Evolutionary conservation across 768 basidiomycete species (phyloP).

Genomic region (Tricholoma bakamatsutake): DNA sequence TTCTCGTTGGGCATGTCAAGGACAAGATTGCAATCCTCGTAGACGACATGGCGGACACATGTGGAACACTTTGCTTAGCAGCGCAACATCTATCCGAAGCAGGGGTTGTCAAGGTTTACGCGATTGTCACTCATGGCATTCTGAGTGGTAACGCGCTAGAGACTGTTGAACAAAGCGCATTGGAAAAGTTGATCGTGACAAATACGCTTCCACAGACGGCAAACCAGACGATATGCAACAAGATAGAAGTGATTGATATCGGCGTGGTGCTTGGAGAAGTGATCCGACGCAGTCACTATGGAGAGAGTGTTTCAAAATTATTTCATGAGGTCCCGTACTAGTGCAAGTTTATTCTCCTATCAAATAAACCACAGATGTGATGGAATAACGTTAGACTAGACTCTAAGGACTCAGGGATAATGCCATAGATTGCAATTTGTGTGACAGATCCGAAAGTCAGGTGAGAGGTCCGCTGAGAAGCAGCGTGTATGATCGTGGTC

Average conservation of each 20-base stretch:
- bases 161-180: slow-evolving; percentile 60
- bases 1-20: slow-evolving; percentile 89
- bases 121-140: slow-evolving; percentile 95
- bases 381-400: not conserved
- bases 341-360: slow-evolving; percentile 6
- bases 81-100: slow-evolving; percentile 85
- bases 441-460: slow-evolving; percentile 19
- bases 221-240: slow-evolving; percentile 64
- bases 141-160: slow-evolving; percentile 85
- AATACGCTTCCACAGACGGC: slow-evolving; percentile 91
- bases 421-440: no score
- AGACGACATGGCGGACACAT: slow-evolving; percentile 99
- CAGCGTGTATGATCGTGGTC: not conserved
- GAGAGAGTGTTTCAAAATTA: slow-evolving; percentile 87
- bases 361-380: slow-evolving; percentile 6
- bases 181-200: slow-evolving; percentile 96
- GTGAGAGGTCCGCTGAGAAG: slow-evolving; percentile 18
- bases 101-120: slow-evolving; percentile 80
- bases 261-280: slow-evolving; percentile 94
- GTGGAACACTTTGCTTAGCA: slow-evolving; percentile 89
- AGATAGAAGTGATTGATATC: slow-evolving; percentile 93
- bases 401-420: no score
- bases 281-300: slow-evolving; percentile 93
- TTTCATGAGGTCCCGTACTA: slow-evolving; percentile 90
- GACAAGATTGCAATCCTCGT: slow-evolving; percentile 93